These are phyloP conservation scores for Phytophthora tubulina DNA, from an alignment of 352 stramenopile species.

Conservation along the genomic window DNA sequence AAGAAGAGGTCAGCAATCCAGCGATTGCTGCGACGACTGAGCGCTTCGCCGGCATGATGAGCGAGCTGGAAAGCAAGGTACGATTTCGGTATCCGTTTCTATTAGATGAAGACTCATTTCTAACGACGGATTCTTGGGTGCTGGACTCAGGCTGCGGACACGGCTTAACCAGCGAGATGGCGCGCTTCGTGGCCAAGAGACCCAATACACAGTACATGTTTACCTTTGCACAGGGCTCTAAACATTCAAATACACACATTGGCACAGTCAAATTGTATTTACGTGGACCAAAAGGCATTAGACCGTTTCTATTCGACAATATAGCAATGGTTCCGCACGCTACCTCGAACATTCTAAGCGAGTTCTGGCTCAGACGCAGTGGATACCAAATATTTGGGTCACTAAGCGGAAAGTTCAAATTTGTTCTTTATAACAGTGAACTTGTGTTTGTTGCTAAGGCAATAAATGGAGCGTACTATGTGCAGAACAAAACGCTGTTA, in stretches of 20 bases:
- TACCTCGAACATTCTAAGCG: slow-evolving; percentile 26
- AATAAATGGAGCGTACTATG: slow-evolving; percentile 20
- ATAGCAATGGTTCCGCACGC: slow-evolving; percentile 20
- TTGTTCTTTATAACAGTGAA: too few relatives aligned
- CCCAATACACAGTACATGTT: slow-evolving; percentile 8
- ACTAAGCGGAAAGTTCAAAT: too few relatives aligned
- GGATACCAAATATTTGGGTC: too few relatives aligned
- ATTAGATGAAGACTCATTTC: not conserved
- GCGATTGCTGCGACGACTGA: not conserved
- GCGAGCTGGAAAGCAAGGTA: slow-evolving; percentile 12
- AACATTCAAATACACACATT: not conserved
- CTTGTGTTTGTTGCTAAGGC: not conserved
- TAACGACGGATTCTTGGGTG: slow-evolving; percentile 17
- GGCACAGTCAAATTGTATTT: slow-evolving; percentile 30
- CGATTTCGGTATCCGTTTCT: not conserved
- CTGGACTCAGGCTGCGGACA: slow-evolving; percentile 16
- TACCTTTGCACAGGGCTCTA: slow-evolving; percentile 28
- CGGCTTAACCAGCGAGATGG: slow-evolving; percentile 13
- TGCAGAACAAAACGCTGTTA: slow-evolving; percentile 6
- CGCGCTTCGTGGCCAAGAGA: slow-evolving; percentile 3
- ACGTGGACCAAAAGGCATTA: not conserved
- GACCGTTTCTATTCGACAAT: slow-evolving; percentile 17
- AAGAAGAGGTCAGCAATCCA: not conserved
- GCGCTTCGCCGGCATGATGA: not conserved
- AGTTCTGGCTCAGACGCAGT: slow-evolving; percentile 5